phyloP scores from a whole-genome alignment of 495 filamentous ascomycete species.

The Chaetomium cochliodes region DNA sequence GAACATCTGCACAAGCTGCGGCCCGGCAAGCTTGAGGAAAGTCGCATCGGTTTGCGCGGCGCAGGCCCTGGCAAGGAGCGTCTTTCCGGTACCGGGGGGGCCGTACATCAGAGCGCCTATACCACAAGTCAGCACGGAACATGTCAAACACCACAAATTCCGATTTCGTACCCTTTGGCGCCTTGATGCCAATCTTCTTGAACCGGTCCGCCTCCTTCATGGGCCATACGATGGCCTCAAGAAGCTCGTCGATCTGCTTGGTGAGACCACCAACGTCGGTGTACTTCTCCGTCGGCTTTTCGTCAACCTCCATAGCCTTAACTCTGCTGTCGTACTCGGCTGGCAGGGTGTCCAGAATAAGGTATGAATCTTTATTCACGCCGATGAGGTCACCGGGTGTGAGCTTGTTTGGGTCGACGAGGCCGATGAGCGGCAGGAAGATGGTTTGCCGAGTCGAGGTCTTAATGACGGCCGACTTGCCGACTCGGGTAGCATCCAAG shows the following conservation, averaged over 20 bases:
- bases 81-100: conserved; percentile 95
- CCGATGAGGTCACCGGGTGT: conserved; percentile 96
- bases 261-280: conserved; percentile 95
- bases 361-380: conserved; percentile 98
- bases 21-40: conserved; percentile 97
- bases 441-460: conserved; percentile 99
- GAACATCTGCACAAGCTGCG: conserved; percentile 99
- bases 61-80: conserved; percentile 93
- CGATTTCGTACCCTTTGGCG: conserved; percentile 81
- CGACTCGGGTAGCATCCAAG: conserved; percentile 91
- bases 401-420: conserved; percentile 90
- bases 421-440: conserved; percentile 94
- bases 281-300: conserved; percentile 99
- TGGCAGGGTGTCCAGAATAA: conserved; percentile 95
- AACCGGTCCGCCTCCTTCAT: conserved; percentile 99
- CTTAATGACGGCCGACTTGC: conserved; percentile 99
- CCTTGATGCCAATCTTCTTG: conserved; percentile 99
- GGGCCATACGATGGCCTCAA: conserved; percentile 99
- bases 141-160: background rate
- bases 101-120: conserved; percentile 97
- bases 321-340: conserved; percentile 99
- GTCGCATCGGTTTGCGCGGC: conserved; percentile 98
- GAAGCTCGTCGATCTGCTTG: conserved; percentile 99
- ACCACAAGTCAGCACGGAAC: conserved; percentile 4
- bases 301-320: conserved; percentile 99